Evolutionary conservation across 78 protist species (phyloP).

Genomic region (Bigelowiella natans): DNA sequence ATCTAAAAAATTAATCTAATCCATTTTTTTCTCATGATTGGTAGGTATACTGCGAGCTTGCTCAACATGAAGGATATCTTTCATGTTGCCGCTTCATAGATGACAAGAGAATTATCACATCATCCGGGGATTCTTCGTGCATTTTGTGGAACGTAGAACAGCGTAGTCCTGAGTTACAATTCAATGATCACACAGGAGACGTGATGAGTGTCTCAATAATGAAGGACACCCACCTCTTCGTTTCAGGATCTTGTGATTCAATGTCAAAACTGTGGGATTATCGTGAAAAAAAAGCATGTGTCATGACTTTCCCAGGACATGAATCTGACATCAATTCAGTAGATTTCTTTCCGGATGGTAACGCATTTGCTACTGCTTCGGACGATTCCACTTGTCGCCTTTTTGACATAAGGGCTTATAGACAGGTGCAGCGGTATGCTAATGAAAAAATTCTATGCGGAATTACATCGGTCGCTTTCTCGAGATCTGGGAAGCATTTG

Average conservation of each 20-base stretch:
- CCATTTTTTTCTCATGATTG: too few relatives aligned
- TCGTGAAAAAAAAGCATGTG: slow-evolving; percentile 54
- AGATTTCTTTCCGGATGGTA: slow-evolving; percentile 43
- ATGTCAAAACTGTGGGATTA: slow-evolving; percentile 81
- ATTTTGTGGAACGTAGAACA: slow-evolving; percentile 86
- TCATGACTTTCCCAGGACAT: slow-evolving; percentile 85
- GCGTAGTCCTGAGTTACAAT: slow-evolving; percentile 47
- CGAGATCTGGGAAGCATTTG: slow-evolving; percentile 23
- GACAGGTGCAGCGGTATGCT: slow-evolving; percentile 68
- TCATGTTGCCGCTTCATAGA: slow-evolving; percentile 84
- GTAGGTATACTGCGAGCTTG: slow-evolving; percentile 8
- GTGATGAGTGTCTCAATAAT: slow-evolving; percentile 59
- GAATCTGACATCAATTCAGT: slow-evolving; percentile 88
- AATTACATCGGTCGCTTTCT: slow-evolving; percentile 80
- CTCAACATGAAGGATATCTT: slow-evolving; percentile 55
- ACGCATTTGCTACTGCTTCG: slow-evolving; percentile 69
- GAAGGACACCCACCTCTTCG: slow-evolving; percentile 36
- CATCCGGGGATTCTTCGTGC: slow-evolving; percentile 75
- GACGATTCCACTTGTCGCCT: slow-evolving; percentile 87
- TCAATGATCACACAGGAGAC: slow-evolving; percentile 80
- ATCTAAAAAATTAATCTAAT: too few relatives aligned
- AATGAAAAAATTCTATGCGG: slow-evolving; percentile 69
- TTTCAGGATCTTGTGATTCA: slow-evolving; percentile 78
- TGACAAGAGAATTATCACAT: slow-evolving; percentile 63
- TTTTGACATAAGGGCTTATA: slow-evolving; percentile 87